Base-by-base conservation (phyloP, 495 filamentous ascomycete species). In the Terfezia boudieri region DNA sequence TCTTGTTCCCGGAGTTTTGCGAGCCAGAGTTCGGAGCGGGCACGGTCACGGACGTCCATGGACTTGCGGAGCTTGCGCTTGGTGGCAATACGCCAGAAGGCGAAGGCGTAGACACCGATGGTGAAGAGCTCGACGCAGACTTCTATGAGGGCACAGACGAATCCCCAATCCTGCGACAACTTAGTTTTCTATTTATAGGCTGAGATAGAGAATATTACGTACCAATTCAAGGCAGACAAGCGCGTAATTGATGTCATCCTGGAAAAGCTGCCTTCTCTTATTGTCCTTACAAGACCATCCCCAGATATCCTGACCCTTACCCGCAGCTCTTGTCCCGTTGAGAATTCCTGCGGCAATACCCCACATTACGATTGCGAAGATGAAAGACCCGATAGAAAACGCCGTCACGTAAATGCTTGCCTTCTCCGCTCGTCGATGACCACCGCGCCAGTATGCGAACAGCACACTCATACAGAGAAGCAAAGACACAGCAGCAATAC, bases 121-220 rank as follows among this genome's bases (percentile, higher is more conserved):
- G 83, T 84, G 67, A 99, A 77, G 60, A 82, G 73, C 67, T 99
- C 90, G 59, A 99, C 75, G 54, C 92, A 83, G 58, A 99, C 76
- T 71, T 99, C 90, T 69, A 99, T 96, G 64, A 99, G 83, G 64
- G 83, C 83, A 73, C 90, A 99, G 61, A 99, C 81, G 51, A 99
- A 77, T 17, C 82, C 77, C 90, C 90, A 99, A 69, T 94, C 84
- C 82, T 94, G 63, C 37, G 26, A 32, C 26, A 32, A 32, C 0
- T 32, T 32, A 32, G 26, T 7, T 55, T 37, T 14, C 51, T 20
- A 59, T 71, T 64, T 70, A 66, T 37, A 51, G 8, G 20, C 9
- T 16, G 22, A 20, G 20, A 23, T 49, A n/a, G 36, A 17, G 49
- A 48, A 41, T 16, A 36, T 17, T 38, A 60, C 78, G 68, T 71